Conservation (phyloP, 2,329 filamentous ascomycete genomes). For the Sporothrix pallida region DNA sequence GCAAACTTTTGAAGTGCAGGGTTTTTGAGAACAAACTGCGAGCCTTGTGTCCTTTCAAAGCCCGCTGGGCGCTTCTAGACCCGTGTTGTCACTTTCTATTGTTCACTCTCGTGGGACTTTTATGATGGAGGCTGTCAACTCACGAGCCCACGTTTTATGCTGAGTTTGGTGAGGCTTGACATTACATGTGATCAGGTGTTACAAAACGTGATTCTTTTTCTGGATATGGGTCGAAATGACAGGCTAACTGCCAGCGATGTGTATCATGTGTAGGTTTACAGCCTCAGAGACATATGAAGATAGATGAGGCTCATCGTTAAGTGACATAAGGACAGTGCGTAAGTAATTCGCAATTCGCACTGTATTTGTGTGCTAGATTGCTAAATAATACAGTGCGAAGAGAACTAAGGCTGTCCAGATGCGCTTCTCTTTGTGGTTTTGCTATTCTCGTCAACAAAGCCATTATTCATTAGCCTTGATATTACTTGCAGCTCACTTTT, state of each 20-base stretch:
- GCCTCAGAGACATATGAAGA: neutral
- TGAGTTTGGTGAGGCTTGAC: too few relatives aligned
- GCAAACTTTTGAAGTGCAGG: neutral
- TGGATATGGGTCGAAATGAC: too few relatives aligned
- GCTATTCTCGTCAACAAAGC: neutral
- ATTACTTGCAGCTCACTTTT: too few relatives aligned
- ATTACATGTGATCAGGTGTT: too few relatives aligned
- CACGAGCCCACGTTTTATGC: too few relatives aligned
- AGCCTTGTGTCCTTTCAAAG: neutral
- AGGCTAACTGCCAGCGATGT: too few relatives aligned
- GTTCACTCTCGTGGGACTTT: neutral
- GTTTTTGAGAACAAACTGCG: neutral
- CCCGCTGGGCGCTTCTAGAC: neutral
- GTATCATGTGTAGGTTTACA: neutral
- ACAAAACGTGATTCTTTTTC: too few relatives aligned
- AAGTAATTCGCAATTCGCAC: too few relatives aligned
- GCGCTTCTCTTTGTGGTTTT: too few relatives aligned
- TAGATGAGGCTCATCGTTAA: neutral
- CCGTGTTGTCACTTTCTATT: neutral
- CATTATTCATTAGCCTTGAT: neutral
- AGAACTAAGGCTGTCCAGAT: neutral
- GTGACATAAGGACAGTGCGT: constrained; percentile 1
- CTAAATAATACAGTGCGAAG: neutral
- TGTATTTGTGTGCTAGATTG: neutral
- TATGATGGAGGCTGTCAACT: neutral